Evolutionary conservation across 441 rosid species (phyloP).

Genomic region (Pelargonium cotyledonis): DNA sequence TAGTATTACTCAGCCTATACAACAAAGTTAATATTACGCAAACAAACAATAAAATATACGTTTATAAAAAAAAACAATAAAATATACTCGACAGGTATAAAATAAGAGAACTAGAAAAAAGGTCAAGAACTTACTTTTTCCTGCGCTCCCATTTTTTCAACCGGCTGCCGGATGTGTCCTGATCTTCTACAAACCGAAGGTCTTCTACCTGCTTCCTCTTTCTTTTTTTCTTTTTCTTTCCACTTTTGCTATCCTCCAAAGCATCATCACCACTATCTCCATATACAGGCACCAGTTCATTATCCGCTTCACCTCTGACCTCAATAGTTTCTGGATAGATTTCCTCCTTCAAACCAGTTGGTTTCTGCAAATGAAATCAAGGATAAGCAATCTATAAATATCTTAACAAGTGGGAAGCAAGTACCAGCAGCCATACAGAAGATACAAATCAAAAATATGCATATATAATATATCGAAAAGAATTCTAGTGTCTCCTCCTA

Average conservation of each 20-base stretch:
- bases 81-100: background rate
- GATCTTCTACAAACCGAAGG: slow-evolving; percentile 49
- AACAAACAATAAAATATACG: background rate
- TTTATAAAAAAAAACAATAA: too few species aligned
- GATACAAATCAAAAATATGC: background rate
- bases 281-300: slow-evolving; percentile 20
- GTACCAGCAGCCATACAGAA: background rate
- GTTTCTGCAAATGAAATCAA: slow-evolving; percentile 23
- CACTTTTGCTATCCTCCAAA: slow-evolving; percentile 17
- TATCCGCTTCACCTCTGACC: slow-evolving; percentile 23
- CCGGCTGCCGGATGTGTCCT: slow-evolving; percentile 29
- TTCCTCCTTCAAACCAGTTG: slow-evolving; percentile 18
- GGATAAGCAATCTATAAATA: background rate
- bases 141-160: slow-evolving; percentile 56
- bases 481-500: background rate
- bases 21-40: background rate
- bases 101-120: background rate
- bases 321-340: slow-evolving; percentile 18
- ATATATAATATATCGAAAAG: background rate
- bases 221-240: slow-evolving; percentile 54
- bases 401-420: background rate
- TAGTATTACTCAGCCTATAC: background rate
- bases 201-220: slow-evolving; percentile 56
- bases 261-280: slow-evolving; percentile 24
- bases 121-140: slow-evolving; percentile 41